Conservation (phyloP, 257 asterid species). For the Nicotiana paniculata region DNA sequence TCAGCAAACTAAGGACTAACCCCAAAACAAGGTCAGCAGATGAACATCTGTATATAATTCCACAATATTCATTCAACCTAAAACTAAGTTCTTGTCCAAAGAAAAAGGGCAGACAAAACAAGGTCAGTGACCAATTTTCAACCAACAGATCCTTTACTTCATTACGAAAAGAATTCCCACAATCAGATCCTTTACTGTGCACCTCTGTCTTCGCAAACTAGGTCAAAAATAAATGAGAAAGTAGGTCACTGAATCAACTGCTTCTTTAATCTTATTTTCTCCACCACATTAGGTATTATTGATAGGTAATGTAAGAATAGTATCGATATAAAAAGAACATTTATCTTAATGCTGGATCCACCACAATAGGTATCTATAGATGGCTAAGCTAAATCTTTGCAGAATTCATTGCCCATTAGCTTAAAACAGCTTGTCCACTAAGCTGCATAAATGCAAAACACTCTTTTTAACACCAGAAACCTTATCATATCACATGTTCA, state of each 20-base stretch:
- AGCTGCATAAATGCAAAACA: neutral
- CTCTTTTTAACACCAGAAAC: neutral
- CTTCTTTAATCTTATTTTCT: neutral
- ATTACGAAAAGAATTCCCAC: neutral
- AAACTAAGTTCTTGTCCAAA: neutral
- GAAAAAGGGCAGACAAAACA: neutral
- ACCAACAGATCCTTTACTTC: neutral
- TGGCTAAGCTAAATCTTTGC: neutral
- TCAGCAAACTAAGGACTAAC: neutral
- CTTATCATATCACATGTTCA: neutral
- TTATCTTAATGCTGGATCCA: neutral
- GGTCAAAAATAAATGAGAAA: neutral
- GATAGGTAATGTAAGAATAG: neutral
- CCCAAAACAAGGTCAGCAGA: neutral
- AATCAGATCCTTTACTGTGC: neutral
- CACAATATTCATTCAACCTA: neutral
- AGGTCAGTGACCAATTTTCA: neutral
- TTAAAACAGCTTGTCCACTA: neutral
- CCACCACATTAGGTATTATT: neutral
- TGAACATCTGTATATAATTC: neutral
- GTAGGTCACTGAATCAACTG: neutral
- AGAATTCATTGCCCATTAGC: neutral
- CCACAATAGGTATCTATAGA: neutral
- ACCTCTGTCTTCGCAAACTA: too few species aligned
- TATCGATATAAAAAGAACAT: neutral